Evolutionary conservation across 768 basidiomycete genomes (phyloP).

Genomic region (Clavaria fumosa): DNA sequence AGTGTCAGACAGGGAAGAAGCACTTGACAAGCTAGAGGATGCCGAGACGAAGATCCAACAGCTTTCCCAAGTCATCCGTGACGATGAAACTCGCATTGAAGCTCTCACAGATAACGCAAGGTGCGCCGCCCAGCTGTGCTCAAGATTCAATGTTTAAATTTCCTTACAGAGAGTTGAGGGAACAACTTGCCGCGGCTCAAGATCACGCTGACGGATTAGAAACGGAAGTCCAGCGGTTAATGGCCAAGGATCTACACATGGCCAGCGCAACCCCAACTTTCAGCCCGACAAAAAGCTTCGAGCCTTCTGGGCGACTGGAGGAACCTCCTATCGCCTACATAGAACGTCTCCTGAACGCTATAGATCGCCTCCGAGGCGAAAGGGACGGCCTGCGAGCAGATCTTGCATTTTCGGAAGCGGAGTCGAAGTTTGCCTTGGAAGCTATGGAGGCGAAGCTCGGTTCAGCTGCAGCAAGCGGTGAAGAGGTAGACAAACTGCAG

Average conservation of each 20-base stretch:
- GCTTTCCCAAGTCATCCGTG: slow-evolving; percentile 14
- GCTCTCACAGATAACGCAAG: slow-evolving; percentile 6
- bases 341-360: slow-evolving; percentile 41
- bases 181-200: too few relatives aligned
- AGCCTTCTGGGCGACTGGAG: slow-evolving; percentile 12
- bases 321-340: slow-evolving; percentile 26
- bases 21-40: slow-evolving; percentile 27
- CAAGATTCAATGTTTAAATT: too few relatives aligned
- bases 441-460: slow-evolving; percentile 38
- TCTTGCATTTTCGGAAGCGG: slow-evolving; percentile 51
- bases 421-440: slow-evolving; percentile 49
- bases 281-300: too few relatives aligned
- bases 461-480: slow-evolving; percentile 5
- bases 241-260: too few relatives aligned
- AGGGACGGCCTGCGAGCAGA: slow-evolving; percentile 47
- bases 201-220: slow-evolving; percentile 4
- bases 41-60: slow-evolving; percentile 20
- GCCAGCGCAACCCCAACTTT: too few relatives aligned
- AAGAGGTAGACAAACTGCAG: background rate
- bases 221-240: too few relatives aligned
- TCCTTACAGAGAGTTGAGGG: background rate
- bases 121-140: too few relatives aligned
- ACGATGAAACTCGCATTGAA: slow-evolving; percentile 13
- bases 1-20: slow-evolving; percentile 38
- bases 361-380: slow-evolving; percentile 54